Base-by-base conservation (phyloP, 768 basidiomycete species). In the Pholiota conissans region DNA sequence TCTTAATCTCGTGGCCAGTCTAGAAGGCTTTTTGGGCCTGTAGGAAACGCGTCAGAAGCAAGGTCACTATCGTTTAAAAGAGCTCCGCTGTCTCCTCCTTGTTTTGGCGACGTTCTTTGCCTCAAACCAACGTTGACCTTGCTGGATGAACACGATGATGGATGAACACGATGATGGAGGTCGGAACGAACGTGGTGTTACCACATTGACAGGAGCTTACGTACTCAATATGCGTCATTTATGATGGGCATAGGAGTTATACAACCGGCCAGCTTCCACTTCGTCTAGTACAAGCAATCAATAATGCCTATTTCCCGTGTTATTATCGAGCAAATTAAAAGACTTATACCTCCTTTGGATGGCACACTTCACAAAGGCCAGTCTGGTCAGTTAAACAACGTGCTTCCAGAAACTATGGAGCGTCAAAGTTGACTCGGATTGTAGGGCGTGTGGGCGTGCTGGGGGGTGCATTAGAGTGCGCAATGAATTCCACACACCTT, bases 301-400 rank as follows among this genome's bases (percentile, higher is more conserved):
- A 61, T 55, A 35, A 91, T 90, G 90, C 76, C 87, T 10, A 68
- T 90, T 48, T 77, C 87, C 47, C 84, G 80, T 61, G 67, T 74
- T 26, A 73, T 93, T 59, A 67, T 90, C 30, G 82, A 86, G 18
- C 87, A 93, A 67, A 80, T 95, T 56, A 89, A 86, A 67, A 80
- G 84, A 61, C 78, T 98, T 56, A 92, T 98, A 52, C 96, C 96
- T 0, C 96, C 96, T 40, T 81, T 98, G 27, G 87, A 94, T 64
- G 87, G 88, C 6, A 84, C 87, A 42, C 74, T 98, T 27, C 94
- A 95, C 78, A 99, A 99, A 70, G 96, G 96, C 27, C 95, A 98
- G 75, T 94, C 92, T 61, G 92, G 90, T 87, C 59, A 64, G 79
- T 71, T 18, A 7, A 55, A 13, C 32, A 42, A 51, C 27, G 5